Evolutionary conservation across 163 green algal genomes (phyloP), one percentile per base, ranked within the genome.

Genomic region (Prototheca cutis): DNA sequence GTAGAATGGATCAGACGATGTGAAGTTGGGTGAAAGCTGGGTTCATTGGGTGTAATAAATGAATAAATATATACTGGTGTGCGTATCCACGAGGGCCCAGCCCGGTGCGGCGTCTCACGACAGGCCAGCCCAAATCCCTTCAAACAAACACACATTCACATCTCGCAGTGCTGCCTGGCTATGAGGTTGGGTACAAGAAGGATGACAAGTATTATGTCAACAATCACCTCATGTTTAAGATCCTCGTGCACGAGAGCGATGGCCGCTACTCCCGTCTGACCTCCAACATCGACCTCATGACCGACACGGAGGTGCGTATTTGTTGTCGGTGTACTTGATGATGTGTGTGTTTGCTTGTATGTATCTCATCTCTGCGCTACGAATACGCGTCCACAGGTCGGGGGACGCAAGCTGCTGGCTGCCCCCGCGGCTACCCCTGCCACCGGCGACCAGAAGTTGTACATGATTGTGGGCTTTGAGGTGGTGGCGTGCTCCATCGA

Each of bases 381-480:
- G n/a, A n/a, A n/a, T n/a, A n/a, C n/a, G 13, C 36, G 1, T 1
- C 13, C 1, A 15, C 36, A 45, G 23, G 28, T 8, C 18, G 57
- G 25, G 17, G 67, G 36, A 5, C 49, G 62, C 25, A 31, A 21
- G 42, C 31, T 62, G 68, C 58, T 67, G 63, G 40, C 59, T 18
- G 62, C 48, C 32, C 13, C 51, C 53, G 33, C 34, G 40, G 25
- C 23, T 21, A n/a, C 54, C 40, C 30, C 32, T 19, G 59, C 10
- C 17, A 33, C 47, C 10, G 49, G 33, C 42, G 56, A 39, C 6
- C 29, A 62, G 59, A 58, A 66, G 70, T 67, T 73, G 66, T 94
- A 83, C 69, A 93, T 90, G 83, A 78, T 96, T 29, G 90, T 97
- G 3, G 90, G 90, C 52, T 97, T 97, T 75, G 90, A 97, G 76